phyloP scores from a whole-genome alignment of 2,329 filamentous ascomycete genomes.

The Dothistroma septosporum region DNA sequence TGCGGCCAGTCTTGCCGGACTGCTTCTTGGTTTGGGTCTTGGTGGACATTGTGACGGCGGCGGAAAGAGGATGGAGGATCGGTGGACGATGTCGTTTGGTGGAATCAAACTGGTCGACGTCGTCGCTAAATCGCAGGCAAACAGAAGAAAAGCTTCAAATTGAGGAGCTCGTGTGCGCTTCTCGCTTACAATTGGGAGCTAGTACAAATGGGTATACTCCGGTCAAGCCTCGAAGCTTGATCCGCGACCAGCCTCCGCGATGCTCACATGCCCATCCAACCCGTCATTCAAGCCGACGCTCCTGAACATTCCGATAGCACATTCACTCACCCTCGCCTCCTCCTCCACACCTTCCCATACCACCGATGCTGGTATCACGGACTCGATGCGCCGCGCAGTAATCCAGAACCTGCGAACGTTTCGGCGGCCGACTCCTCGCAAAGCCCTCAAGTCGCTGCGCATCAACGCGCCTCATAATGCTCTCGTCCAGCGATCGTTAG shows the following conservation, averaged over 20 bases:
- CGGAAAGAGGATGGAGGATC: constrained; percentile 10
- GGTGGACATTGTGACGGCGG: constrained; percentile 39
- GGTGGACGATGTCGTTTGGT: neutral
- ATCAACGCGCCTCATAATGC: constrained; percentile 40
- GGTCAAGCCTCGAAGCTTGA: neutral
- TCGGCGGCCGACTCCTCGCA: constrained; percentile 61
- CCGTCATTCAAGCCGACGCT: neutral
- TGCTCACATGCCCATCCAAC: neutral
- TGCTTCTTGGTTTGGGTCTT: constrained; percentile 53
- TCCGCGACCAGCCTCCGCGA: neutral
- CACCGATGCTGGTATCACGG: constrained; percentile 3
- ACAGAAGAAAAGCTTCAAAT: neutral
- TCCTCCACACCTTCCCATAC: constrained; percentile 3
- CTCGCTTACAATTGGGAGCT: neutral
- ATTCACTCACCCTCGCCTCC: constrained; percentile 1
- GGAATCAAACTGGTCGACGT: constrained; percentile 6
- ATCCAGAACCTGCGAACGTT: constrained; percentile 65
- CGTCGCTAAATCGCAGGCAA: constrained; percentile 4
- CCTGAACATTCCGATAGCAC: constrained; percentile 1
- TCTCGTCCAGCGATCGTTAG: constrained; percentile 44
- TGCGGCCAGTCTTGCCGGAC: constrained; percentile 72
- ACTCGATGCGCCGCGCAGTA: constrained; percentile 69
- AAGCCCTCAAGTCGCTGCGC: constrained; percentile 50
- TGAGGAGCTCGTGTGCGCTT: constrained; percentile 1
- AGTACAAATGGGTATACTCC: neutral